A percentile compares a stretch with the other conserved stretches of the same genome.
Conservation (phyloP, 2,329 filamentous ascomycete species). For the Huntiella abstrusa region DNA sequence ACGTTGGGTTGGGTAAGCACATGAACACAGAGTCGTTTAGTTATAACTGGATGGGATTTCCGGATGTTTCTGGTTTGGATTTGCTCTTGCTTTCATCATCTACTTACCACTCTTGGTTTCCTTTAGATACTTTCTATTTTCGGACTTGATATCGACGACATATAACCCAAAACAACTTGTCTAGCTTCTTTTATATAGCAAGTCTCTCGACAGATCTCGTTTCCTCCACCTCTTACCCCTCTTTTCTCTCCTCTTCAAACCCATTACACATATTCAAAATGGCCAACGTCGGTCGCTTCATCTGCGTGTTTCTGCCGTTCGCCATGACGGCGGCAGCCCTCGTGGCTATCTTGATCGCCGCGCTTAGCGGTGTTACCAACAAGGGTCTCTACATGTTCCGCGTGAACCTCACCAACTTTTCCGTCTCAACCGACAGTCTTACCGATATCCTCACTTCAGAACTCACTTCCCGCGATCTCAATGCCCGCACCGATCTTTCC, state of each 20-base stretch:
- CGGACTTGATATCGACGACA: background rate
- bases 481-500: conserved; percentile 25
- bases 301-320: conserved; percentile 80
- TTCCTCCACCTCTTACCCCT: background rate
- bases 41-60: background rate
- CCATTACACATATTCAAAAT: conserved; percentile 19
- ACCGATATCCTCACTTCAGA: conserved; percentile 10
- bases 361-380: conserved; percentile 35
- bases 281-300: conserved; percentile 49
- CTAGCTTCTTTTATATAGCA: background rate
- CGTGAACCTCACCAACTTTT: conserved; percentile 38
- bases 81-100: background rate
- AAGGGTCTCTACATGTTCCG: conserved; percentile 39
- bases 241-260: background rate
- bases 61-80: background rate
- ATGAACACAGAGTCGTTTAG: too few species aligned
- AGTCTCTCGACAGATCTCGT: background rate
- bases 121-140: background rate
- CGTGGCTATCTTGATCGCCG: conserved; percentile 43
- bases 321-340: conserved; percentile 60
- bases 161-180: background rate
- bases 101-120: background rate
- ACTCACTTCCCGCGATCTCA: conserved; percentile 20
- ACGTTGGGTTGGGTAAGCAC: too few species aligned
- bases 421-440: conserved; percentile 11